These are phyloP conservation scores for Serendipita indica DNA, from an alignment of 768 basidiomycete genomes.

Conservation along the genomic window DNA sequence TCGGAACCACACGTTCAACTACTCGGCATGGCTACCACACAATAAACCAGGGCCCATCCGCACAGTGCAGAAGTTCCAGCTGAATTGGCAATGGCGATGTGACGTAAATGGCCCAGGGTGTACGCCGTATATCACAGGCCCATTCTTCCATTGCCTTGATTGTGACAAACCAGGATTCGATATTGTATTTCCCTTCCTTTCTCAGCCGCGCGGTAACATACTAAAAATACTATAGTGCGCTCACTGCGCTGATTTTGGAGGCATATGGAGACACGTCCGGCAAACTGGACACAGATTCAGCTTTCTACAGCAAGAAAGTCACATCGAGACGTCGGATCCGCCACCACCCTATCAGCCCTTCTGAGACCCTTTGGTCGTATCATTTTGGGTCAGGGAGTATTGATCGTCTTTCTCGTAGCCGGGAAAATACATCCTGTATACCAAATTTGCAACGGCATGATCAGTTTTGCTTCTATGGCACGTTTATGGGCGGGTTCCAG, in stretches of 20 bases:
- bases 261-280: no score
- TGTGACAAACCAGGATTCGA: background rate
- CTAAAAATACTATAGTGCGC: no score
- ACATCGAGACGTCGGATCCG: no score
- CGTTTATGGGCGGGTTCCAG: conserved; percentile 65
- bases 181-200: background rate
- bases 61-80: background rate
- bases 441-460: background rate
- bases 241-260: no score
- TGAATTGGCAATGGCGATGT: background rate
- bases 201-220: no score
- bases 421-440: background rate
- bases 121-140: background rate
- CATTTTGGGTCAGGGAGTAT: no score
- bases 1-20: background rate
- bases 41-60: background rate
- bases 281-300: no score
- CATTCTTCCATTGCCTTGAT: conserved; percentile 3
- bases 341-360: no score
- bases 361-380: no score
- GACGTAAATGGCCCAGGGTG: background rate
- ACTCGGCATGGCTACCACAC: background rate
- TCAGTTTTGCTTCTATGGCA: background rate
- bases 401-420: background rate
- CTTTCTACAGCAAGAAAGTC: no score